Evolutionary conservation across 164 flowering plant genomes (phyloP).

Genomic region (Hamamelis virginiana): DNA sequence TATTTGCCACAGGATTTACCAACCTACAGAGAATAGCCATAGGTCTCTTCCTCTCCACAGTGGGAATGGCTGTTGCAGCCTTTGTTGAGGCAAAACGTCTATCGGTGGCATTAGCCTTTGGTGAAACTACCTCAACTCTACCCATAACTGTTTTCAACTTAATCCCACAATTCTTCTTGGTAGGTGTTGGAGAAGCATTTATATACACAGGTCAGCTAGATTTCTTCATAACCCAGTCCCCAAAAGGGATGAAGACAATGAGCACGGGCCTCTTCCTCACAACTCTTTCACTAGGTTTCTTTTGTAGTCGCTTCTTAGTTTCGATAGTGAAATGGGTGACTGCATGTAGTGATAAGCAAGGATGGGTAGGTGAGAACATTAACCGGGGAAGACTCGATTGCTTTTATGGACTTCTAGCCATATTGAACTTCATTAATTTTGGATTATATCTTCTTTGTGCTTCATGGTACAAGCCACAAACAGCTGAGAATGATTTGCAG

Average conservation of each 20-base stretch:
- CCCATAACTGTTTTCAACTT: constrained; percentile 71
- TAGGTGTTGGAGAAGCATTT: constrained; percentile 94
- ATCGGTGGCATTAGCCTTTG: constrained; percentile 48
- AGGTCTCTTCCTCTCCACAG: constrained; percentile 64
- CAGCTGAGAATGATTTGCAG: constrained; percentile 25
- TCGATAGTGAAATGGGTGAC: constrained; percentile 64
- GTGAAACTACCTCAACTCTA: constrained; percentile 26
- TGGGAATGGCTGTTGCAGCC: constrained; percentile 86
- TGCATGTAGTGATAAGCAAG: constrained; percentile 28
- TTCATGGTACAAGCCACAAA: constrained; percentile 50
- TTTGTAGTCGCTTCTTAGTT: constrained; percentile 82
- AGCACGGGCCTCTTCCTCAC: constrained; percentile 97
- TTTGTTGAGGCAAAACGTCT: constrained; percentile 63
- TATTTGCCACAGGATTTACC: constrained; percentile 55
- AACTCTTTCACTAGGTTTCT: constrained; percentile 89
- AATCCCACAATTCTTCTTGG: constrained; percentile 87
- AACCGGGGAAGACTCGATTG: constrained; percentile 71
- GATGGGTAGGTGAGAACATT: constrained; percentile 77
- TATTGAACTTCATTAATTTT: constrained; percentile 58
- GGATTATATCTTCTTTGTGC: constrained; percentile 57
- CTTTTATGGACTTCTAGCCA: constrained; percentile 68
- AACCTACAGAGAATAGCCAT: constrained; percentile 71
- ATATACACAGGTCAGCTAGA: constrained; percentile 97
- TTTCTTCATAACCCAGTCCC: constrained; percentile 92
- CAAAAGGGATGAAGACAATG: constrained; percentile 96